Percentiles rank a stretch among this genome's conserved stretches.
Conservation (phyloP, 345 rosid genomes). For the Mallotus nudiflorus region DNA sequence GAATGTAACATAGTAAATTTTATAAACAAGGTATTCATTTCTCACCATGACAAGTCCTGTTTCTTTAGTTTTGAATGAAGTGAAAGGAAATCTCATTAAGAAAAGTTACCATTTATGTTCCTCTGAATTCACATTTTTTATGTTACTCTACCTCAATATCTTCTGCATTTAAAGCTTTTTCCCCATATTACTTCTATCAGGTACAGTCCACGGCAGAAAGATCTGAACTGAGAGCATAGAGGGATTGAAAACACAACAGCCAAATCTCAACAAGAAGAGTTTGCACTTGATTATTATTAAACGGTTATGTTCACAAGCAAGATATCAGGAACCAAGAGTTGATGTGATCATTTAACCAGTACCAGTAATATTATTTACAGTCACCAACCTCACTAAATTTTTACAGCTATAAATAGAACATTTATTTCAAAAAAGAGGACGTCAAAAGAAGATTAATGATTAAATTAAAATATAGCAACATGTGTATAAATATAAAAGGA, state of each 20-base stretch:
- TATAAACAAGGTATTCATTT: constrained; percentile 6
- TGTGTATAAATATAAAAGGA: background rate
- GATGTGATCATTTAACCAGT: background rate
- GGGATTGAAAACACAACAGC: background rate
- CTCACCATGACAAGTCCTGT: constrained; percentile 13
- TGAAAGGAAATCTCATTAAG: constrained; percentile 1
- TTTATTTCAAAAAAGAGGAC: background rate
- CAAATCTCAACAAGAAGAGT: background rate
- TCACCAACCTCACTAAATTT: constrained; percentile 2
- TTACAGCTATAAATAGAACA: background rate
- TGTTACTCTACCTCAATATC: background rate
- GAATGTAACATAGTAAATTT: constrained; percentile 20
- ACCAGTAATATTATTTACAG: background rate
- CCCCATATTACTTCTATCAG: background rate
- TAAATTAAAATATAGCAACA: background rate
- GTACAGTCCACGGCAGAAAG: background rate
- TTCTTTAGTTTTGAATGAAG: background rate
- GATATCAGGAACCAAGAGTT: background rate
- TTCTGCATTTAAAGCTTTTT: background rate
- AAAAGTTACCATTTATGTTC: too few relatives aligned
- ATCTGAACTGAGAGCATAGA: background rate
- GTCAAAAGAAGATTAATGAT: background rate
- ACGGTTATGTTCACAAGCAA: background rate
- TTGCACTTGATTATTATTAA: background rate
- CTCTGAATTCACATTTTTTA: too few relatives aligned